Percentiles rank a stretch among this genome's conserved stretches.
Conservation (phyloP, 768 basidiomycete genomes). For the Rhizopogon vesiculosus region DNA sequence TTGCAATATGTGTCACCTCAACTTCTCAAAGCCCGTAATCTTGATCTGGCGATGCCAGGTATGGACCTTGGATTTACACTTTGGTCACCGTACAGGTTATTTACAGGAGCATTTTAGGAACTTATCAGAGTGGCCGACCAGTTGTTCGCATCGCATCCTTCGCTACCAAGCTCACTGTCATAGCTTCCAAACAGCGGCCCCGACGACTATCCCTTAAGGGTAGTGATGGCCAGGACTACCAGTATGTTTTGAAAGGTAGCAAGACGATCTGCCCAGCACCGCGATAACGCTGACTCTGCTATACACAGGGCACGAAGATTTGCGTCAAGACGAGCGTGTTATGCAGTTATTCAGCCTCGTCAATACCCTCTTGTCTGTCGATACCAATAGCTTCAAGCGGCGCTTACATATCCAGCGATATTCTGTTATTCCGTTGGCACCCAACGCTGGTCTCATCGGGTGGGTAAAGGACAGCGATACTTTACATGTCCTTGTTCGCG, state of each 20-base stretch:
- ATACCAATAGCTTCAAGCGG: constrained; percentile 93
- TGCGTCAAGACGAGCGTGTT: constrained; percentile 97
- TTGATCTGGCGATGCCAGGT: constrained; percentile 97
- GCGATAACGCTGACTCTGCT: not conserved
- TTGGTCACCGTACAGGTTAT: not conserved
- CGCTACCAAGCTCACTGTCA: constrained; percentile 85
- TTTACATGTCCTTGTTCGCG: constrained; percentile 91
- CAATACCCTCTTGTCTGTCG: constrained; percentile 89
- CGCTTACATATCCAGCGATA: constrained; percentile 92
- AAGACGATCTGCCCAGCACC: not conserved
- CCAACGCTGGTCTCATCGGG: constrained; percentile 89
- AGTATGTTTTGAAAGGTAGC: constrained; percentile 85
- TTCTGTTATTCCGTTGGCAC: constrained; percentile 91
- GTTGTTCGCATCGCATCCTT: constrained; percentile 83
- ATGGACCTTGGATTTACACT: constrained; percentile 3
- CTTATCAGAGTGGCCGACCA: constrained; percentile 85
- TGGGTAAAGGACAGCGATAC: constrained; percentile 98
- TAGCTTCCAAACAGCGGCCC: constrained; percentile 95
- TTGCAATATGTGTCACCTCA: constrained; percentile 96
- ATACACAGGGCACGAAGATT: constrained; percentile 86
- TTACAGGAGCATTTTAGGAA: constrained; percentile 44
- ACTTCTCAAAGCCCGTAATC: constrained; percentile 79
- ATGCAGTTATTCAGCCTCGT: constrained; percentile 99
- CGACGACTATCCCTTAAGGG: constrained; percentile 84
- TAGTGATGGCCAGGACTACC: constrained; percentile 89